A percentile compares a stretch with the other conserved stretches of the same genome.
These are phyloP conservation scores for Pythium angustatum DNA, from an alignment of 352 stramenopile species.

Conservation along the genomic window DNA sequence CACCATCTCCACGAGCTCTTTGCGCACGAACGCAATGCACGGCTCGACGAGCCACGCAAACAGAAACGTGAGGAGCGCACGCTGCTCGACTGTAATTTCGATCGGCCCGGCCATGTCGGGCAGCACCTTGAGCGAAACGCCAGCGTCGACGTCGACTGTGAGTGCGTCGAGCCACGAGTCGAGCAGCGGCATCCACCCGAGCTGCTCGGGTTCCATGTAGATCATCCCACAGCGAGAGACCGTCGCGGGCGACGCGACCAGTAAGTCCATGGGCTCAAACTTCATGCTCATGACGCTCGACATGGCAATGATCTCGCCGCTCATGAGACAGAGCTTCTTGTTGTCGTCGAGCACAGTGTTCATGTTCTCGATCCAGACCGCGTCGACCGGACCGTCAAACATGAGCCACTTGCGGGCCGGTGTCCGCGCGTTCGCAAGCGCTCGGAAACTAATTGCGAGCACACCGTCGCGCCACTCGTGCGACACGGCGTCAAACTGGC, in stretches of 20 bases:
- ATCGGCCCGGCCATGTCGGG: slow-evolving; percentile 43
- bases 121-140: slow-evolving; percentile 4
- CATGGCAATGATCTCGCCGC: slow-evolving; percentile 95
- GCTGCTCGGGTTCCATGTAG: slow-evolving; percentile 94
- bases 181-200: slow-evolving; percentile 87
- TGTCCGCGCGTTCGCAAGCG: slow-evolving; percentile 82
- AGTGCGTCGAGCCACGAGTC: slow-evolving; percentile 90
- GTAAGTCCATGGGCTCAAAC: slow-evolving; percentile 95
- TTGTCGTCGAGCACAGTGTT: slow-evolving; percentile 96
- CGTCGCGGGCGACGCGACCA: slow-evolving; percentile 92
- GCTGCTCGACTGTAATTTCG: slow-evolving; percentile 78
- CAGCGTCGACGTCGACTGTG: slow-evolving; percentile 28
- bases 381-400: slow-evolving; percentile 94
- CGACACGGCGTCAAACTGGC: slow-evolving; percentile 94
- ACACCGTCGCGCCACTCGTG: slow-evolving; percentile 97
- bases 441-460: slow-evolving; percentile 92
- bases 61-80: slow-evolving; percentile 66
- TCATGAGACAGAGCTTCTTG: slow-evolving; percentile 95
- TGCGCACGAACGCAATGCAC: slow-evolving; percentile 86
- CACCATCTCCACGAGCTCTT: slow-evolving; percentile 83
- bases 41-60: slow-evolving; percentile 91
- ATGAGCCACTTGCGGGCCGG: slow-evolving; percentile 94
- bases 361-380: slow-evolving; percentile 97
- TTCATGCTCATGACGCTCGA: slow-evolving; percentile 96
- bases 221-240: slow-evolving; percentile 95